These are phyloP conservation scores for Suillus fuscotomentosus DNA, from an alignment of 768 basidiomycete genomes.

Conservation along the genomic window DNA sequence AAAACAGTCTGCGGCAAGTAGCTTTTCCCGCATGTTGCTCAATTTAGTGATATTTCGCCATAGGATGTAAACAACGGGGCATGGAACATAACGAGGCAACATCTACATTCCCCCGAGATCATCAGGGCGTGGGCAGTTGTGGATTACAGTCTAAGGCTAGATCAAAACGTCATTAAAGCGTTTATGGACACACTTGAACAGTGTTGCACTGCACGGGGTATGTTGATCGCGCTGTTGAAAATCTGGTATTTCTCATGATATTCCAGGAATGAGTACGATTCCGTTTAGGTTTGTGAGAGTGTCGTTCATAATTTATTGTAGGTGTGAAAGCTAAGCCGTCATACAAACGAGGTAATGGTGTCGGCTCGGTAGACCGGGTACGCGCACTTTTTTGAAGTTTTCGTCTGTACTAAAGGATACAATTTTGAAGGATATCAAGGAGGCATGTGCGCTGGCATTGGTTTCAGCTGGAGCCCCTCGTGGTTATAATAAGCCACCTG, in stretches of 20 bases:
- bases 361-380: not conserved
- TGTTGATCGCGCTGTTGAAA: conserved; percentile 1
- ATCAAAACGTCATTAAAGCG: conserved; percentile 5
- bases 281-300: not conserved
- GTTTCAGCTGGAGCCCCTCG: not conserved
- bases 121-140: conserved; percentile 39
- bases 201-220: conserved; percentile 32
- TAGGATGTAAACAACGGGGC: conserved; percentile 24
- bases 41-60: conserved; percentile 11
- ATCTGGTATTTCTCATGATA: not conserved
- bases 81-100: conserved; percentile 37
- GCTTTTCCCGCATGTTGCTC: not conserved
- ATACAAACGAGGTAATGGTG: conserved; percentile 4
- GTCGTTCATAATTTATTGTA: not conserved
- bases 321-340: conserved; percentile 5
- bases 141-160: conserved; percentile 20
- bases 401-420: conserved; percentile 14
- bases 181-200: conserved; percentile 25
- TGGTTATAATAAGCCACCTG: conserved; percentile 8
- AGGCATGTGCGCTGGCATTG: conserved; percentile 10
- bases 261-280: conserved; percentile 25
- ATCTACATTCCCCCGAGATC: conserved; percentile 24
- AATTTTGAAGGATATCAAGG: conserved; percentile 8
- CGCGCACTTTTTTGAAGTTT: not conserved
- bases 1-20: not conserved